Base-by-base conservation (phyloP, 768 basidiomycete species). In the Psilocybe tampanensis region DNA sequence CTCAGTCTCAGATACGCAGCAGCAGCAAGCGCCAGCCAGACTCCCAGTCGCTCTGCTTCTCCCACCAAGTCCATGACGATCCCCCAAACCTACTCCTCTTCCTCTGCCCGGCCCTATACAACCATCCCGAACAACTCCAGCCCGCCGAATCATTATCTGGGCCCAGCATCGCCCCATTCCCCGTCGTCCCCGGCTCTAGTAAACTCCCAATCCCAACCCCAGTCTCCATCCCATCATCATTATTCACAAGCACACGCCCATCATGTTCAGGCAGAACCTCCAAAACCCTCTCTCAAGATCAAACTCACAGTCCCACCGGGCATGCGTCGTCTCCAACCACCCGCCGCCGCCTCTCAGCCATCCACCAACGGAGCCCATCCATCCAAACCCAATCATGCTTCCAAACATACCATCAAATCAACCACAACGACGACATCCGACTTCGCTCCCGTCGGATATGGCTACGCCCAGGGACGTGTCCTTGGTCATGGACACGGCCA, bases 281-380 rank as follows among this genome's bases (percentile, higher is more conserved):
- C 71, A 32, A 56, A 61, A 48, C 70, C 71, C 1, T 72, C 83
- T 4, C 79, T 90, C 66, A 91, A 90, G 77, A 89, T 90, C 75
- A 88, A 85, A 71, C 82, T 90, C 59, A 85, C 85, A 47, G 76
- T 88, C 13, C 87, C 86, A 15, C 81, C 78, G 47, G 78, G 72
- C 59, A 75, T 86, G 62, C 83, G 75, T 66, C 73, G 54, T 32
- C 39, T 13, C 15, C 21, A n/a, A n/a, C n/a, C n/a, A n/a, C n/a
- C n/a, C n/a, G n/a, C n/a, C n/a, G n/a, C n/a, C n/a, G n/a, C n/a
- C n/a, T n/a, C n/a, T n/a, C n/a, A n/a, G n/a, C n/a, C n/a, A n/a
- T n/a, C n/a, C n/a, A n/a, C n/a, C n/a, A n/a, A n/a, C n/a, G n/a
- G n/a, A n/a, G n/a, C n/a, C n/a, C n/a, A n/a, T n/a, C n/a, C 51